Conservation (phyloP, 306 rosid genomes). For the Cucurbita moschata region DNA sequence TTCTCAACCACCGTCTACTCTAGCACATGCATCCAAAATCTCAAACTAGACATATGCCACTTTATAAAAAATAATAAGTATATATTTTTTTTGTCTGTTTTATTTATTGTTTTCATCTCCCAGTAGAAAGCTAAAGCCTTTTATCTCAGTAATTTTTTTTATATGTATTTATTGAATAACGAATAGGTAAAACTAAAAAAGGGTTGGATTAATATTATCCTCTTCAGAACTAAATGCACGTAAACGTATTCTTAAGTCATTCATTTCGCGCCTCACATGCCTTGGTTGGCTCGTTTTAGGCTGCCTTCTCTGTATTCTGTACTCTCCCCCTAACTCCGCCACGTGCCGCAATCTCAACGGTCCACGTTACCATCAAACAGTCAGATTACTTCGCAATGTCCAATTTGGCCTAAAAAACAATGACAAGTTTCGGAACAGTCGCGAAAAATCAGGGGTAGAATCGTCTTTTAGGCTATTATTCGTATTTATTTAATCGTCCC, state of each 20-base stretch:
- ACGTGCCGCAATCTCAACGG: not conserved
- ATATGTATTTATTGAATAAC: too few relatives aligned
- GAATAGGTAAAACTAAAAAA: too few relatives aligned
- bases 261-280: not conserved
- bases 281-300: not conserved
- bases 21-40: not conserved
- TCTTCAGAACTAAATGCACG: not conserved
- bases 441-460: not conserved
- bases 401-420: not conserved
- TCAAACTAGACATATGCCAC: too few relatives aligned
- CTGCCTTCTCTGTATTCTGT: not conserved
- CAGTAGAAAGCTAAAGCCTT: too few relatives aligned
- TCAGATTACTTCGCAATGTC: not conserved
- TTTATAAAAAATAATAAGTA: too few relatives aligned
- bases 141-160: too few relatives aligned
- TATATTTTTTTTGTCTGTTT: too few relatives aligned
- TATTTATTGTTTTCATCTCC: too few relatives aligned
- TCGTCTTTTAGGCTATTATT: not conserved
- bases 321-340: not conserved
- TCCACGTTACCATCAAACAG: not conserved
- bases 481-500: not conserved
- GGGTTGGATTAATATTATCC: too few relatives aligned
- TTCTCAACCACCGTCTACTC: not conserved
- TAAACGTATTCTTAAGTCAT: not conserved
- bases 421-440: not conserved